Evolutionary conservation across 2,329 filamentous ascomycete genomes (phyloP).

Genomic region (Fusarium multiceps): DNA sequence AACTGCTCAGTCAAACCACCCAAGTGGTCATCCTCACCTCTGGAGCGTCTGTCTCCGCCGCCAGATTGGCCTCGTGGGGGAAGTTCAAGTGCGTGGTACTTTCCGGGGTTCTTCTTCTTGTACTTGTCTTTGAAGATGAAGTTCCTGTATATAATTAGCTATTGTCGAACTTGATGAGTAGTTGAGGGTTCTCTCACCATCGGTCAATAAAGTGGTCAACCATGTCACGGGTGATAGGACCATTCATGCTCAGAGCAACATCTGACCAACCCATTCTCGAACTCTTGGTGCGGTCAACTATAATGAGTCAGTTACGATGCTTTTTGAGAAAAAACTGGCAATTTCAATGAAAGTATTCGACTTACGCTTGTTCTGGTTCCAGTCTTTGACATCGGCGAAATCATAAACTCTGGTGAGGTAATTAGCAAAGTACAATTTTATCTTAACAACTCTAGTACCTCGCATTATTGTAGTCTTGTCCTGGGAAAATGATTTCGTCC

Average conservation of each 20-base stretch:
- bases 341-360: too few species aligned
- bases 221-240: conserved; percentile 80
- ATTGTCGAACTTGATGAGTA: accelerated
- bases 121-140: conserved; percentile 91
- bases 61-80: too few species aligned
- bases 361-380: conserved; percentile 81
- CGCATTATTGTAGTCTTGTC: conserved; percentile 94
- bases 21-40: conserved; percentile 51
- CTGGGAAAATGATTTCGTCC: conserved; percentile 81
- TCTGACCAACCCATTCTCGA: conserved; percentile 96
- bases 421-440: background rate
- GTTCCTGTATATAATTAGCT: conserved; percentile 63
- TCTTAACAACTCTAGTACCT: conserved; percentile 27
- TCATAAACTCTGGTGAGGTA: conserved; percentile 70
- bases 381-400: conserved; percentile 80
- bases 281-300: conserved; percentile 78
- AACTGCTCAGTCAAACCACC: conserved; percentile 59
- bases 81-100: conserved; percentile 56
- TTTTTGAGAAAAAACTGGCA: accelerated
- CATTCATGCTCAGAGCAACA: conserved; percentile 79
- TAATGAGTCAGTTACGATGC: background rate
- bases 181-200: conserved; percentile 63
- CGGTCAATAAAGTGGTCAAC: conserved; percentile 83
- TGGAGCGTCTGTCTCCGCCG: conserved; percentile 36
- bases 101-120: conserved; percentile 59